Evolutionary conservation across 2,329 filamentous ascomycete genomes (phyloP), one percentile per base, ranked within the genome.

Genomic region (Endoconidiophora polonica): DNA sequence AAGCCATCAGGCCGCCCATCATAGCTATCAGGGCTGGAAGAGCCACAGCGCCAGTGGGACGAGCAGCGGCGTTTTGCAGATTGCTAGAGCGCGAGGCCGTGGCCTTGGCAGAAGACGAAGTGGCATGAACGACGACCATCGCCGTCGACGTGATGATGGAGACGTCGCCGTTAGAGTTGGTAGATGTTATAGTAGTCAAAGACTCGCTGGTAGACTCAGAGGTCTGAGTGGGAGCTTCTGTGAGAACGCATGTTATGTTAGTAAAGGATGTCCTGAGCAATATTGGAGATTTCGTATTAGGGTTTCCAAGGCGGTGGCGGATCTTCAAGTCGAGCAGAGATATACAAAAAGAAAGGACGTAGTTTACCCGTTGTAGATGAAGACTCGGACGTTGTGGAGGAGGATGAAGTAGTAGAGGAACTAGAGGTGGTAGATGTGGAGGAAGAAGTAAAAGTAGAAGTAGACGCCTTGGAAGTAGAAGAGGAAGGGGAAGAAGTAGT

Each of bases 111-210:
- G 49, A 46, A 2, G 49, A 47, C 7, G 61, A 49, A 26, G 59
- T 55, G 1, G 68, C 65, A 9, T 66, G 62, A 38, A 69, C 66
- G 20, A 63, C 65, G 2, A 74, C 70, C 57, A 63, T 70, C 0
- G 69, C 70, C 1, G 71, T 74, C n/a, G 65, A 65, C 9, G 70
- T 73, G 45, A 73, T 60, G 10, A 67, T 64, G 2, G 66, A 65
- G 48, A 68, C 61, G 29, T 63, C 65, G 23, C 72, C 72, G 45
- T 70, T 60, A 10, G 61, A 56, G 36, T 66, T 59, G 5, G 70
- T 72, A 5, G 67, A 68, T n/a, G 71, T 74, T 53, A 61, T 60
- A 0, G 68, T 70, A 22, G 48, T 64, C 58, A 5, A 61, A 54
- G 50, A 70, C 16, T 39, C 46, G 58, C 26, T 62, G 55, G 54